phyloP scores from a whole-genome alignment of 805 yeast genomes.

The Wickerhamomyces alni region DNA sequence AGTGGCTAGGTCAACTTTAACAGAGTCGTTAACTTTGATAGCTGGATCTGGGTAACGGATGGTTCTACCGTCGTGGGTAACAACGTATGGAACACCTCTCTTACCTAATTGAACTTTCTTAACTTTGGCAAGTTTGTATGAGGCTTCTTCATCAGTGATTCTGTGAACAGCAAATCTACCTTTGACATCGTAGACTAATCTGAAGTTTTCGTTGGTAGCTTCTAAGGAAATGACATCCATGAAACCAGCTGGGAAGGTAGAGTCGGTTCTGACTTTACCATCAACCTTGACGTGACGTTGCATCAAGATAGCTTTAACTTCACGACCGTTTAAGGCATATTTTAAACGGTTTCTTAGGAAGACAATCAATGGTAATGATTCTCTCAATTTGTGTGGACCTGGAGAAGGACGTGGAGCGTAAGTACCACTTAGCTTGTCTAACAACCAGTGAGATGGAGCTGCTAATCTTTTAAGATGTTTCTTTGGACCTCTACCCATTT shows the following conservation, averaged over 20 bases:
- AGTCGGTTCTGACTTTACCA: conserved; percentile 98
- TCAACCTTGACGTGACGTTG: conserved; percentile 98
- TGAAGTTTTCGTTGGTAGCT: conserved; percentile 99
- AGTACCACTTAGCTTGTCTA: conserved; percentile 98
- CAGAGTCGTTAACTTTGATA: conserved; percentile 96
- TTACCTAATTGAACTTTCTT: conserved; percentile 98
- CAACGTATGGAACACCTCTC: conserved; percentile 97
- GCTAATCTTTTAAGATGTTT: conserved; percentile 88
- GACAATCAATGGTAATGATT: conserved; percentile 93
- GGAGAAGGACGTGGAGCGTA: conserved; percentile 99
- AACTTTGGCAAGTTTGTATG: conserved; percentile 97
- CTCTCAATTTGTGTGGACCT: conserved; percentile 99
- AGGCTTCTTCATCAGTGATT: conserved; percentile 97
- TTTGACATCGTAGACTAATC: conserved; percentile 96
- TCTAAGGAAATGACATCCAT: conserved; percentile 97
- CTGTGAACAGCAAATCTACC: conserved; percentile 99
- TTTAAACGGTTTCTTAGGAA: conserved; percentile 98
- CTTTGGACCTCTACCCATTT: conserved; percentile 21
- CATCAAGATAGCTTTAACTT: conserved; percentile 96
- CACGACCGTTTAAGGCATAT: conserved; percentile 98
- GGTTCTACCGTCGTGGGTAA: conserved; percentile 99
- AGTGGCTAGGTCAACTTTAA: conserved; percentile 91
- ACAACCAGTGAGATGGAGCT: conserved; percentile 99
- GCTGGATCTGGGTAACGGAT: conserved; percentile 98
- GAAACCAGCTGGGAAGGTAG: conserved; percentile 99